Conservation (phyloP, 768 basidiomycete genomes). For the Hypholoma sublateritium region DNA sequence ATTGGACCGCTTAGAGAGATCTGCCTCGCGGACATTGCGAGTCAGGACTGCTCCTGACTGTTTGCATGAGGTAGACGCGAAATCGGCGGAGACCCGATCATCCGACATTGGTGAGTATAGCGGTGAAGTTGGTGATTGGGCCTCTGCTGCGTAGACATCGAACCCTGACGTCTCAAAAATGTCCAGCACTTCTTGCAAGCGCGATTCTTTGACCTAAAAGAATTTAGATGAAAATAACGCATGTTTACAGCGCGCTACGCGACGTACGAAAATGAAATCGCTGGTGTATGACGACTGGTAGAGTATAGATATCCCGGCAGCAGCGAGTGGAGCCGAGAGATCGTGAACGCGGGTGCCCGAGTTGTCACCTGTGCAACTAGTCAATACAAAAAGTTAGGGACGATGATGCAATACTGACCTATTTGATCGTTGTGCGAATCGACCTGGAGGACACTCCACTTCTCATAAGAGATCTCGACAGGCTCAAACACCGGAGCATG, state of each 20-base stretch:
- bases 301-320: constrained; percentile 76
- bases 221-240: constrained; percentile 9
- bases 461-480: constrained; percentile 70
- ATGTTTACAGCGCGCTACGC: neutral
- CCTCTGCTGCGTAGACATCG: constrained; percentile 55
- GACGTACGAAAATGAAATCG: constrained; percentile 75
- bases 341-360: constrained; percentile 75
- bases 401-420: constrained; percentile 53
- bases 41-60: constrained; percentile 45
- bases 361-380: constrained; percentile 42
- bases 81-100: constrained; percentile 24
- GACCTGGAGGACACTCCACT: constrained; percentile 80
- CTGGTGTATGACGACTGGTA: constrained; percentile 84
- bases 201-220: constrained; percentile 62
- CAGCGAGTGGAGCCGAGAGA: constrained; percentile 73
- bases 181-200: constrained; percentile 60
- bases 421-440: constrained; percentile 75
- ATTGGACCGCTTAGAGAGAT: constrained; percentile 16
- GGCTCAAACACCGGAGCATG: constrained; percentile 35
- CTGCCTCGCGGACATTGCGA: constrained; percentile 41
- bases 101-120: constrained; percentile 26
- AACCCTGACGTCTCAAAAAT: constrained; percentile 65
- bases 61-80: constrained; percentile 8
- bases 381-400: too few species aligned
- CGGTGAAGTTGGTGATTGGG: constrained; percentile 27